Evolutionary conservation across 768 basidiomycete genomes (phyloP), one percentile per base, ranked within the genome.

Genomic region (Xanthoconium stramineum): DNA sequence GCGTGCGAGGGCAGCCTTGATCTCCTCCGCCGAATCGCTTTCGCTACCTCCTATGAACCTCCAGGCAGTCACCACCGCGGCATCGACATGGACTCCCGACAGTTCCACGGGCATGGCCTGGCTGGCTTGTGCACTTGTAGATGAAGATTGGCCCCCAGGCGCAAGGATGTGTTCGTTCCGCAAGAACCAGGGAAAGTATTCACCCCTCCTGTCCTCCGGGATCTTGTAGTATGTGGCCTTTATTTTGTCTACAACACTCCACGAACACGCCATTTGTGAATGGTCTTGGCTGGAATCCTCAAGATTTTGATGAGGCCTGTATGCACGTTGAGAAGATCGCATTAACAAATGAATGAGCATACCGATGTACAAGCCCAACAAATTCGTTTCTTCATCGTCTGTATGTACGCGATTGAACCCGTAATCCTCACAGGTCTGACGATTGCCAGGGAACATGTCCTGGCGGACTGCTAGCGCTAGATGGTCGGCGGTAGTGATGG

Each of bases 111-210:
- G 12, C 8, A 52, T 12, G 20, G 51, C 32, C 17, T 43, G 40
- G 1, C 51, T 33, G 35, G 51, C 42, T 13, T 28, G 5, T 52
- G 51, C 42, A 29, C 24, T 24, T 24, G 24, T 24, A 52, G 24
- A 24, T 24, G 24, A 24, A 24, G 24, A 24, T 4, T 24, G 24
- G 24, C 24, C 4, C 24, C 24, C 24, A 24, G 4, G 24, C 24
- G 24, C 24, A 24, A 24, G 6, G 13, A 52, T 15, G 28, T 50
- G 47, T 24, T 50, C 54, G 35, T 55, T 55, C 32, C 37, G 9
- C 40, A 55, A 32, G 47, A 55, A 50, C 54, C 47, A 49, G 10
- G 35, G 19, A 49, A 55, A 55, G 30, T 49, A 55, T 7, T 13
- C 39, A 12, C 53, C 51, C 28, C 50, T 51, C 11, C 13, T 1